phyloP scores from a whole-genome alignment of 768 basidiomycete species.

The Macrolepiota fuliginosa region DNA sequence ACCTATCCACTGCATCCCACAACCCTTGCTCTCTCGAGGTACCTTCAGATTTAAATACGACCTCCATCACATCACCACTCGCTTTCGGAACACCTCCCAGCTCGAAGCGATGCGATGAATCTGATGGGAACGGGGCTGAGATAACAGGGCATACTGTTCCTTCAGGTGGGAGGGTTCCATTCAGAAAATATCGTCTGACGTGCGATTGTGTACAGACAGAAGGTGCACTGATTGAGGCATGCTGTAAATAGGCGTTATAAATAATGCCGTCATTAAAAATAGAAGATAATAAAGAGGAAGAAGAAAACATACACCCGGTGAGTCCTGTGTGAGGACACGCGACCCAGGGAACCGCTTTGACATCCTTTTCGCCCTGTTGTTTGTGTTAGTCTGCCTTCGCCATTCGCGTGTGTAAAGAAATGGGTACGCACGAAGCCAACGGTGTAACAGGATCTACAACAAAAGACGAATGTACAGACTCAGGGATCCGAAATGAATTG shows the following conservation, averaged over 20 bases:
- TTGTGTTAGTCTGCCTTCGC: not conserved
- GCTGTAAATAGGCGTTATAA: constrained; percentile 26
- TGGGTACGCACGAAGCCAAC: constrained; percentile 19
- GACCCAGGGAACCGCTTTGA: constrained; percentile 33
- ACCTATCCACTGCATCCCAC: too few relatives aligned
- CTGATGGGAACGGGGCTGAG: constrained; percentile 24
- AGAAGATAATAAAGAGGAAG: not conserved
- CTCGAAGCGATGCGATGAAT: not conserved
- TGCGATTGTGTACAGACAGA: constrained; percentile 32
- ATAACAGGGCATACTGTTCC: constrained; percentile 38
- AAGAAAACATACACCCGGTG: constrained; percentile 33
- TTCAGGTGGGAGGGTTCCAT: constrained; percentile 36
- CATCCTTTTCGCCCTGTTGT: constrained; percentile 37
- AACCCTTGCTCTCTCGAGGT: too few relatives aligned
- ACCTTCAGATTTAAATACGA: too few relatives aligned
- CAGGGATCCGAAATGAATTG: not conserved
- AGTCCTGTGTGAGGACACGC: constrained; percentile 40
- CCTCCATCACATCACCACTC: too few relatives aligned
- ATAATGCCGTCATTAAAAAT: constrained; percentile 9
- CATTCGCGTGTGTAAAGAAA: not conserved
- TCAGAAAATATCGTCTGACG: constrained; percentile 37
- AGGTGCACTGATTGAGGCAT: constrained; percentile 30
- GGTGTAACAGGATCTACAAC: constrained; percentile 30
- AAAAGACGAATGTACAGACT: not conserved
- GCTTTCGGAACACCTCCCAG: too few relatives aligned